phyloP scores from a whole-genome alignment of 495 filamentous ascomycete genomes.

The Tuber indicum region DNA sequence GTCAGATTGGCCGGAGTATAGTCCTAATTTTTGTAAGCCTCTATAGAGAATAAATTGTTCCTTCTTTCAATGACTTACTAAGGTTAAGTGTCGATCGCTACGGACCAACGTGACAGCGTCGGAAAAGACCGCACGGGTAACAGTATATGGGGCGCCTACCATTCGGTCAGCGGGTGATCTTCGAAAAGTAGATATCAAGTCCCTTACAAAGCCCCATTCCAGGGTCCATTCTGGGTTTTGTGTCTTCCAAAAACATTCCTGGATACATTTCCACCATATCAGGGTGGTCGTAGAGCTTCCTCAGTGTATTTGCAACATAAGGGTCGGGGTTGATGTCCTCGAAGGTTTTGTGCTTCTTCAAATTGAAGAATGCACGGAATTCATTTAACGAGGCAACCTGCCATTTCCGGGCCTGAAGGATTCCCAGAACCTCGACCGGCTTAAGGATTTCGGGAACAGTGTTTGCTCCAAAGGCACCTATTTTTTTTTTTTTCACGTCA shows the following conservation, averaged over 20 bases:
- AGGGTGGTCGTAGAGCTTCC: constrained; percentile 54
- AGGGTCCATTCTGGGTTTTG: constrained; percentile 46
- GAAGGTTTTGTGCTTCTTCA: constrained; percentile 55
- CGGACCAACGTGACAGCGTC: constrained; percentile 76
- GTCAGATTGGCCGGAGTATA: constrained; percentile 72
- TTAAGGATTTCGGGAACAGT: constrained; percentile 56
- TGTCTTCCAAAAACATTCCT: constrained; percentile 53
- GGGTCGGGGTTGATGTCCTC: constrained; percentile 60
- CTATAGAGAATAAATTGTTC: not conserved
- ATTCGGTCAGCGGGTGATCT: not conserved
- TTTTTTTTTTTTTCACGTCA: not conserved
- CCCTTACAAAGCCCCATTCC: constrained; percentile 26
- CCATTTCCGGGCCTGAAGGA: constrained; percentile 57
- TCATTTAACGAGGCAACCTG: constrained; percentile 55
- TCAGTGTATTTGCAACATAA: constrained; percentile 50
- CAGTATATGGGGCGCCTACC: constrained; percentile 53
- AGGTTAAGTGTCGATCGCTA: constrained; percentile 75
- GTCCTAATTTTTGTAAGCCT: constrained; percentile 40
- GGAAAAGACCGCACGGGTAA: constrained; percentile 69
- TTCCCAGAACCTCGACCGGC: constrained; percentile 56
- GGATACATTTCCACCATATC: constrained; percentile 62
- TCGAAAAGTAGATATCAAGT: not conserved
- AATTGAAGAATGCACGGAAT: constrained; percentile 56
- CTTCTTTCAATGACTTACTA: constrained; percentile 14
- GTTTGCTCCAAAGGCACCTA: constrained; percentile 54